These are phyloP conservation scores for Trichoderma sp. DNA, from an alignment of 2,329 filamentous ascomycete species.

Conservation along the genomic window DNA sequence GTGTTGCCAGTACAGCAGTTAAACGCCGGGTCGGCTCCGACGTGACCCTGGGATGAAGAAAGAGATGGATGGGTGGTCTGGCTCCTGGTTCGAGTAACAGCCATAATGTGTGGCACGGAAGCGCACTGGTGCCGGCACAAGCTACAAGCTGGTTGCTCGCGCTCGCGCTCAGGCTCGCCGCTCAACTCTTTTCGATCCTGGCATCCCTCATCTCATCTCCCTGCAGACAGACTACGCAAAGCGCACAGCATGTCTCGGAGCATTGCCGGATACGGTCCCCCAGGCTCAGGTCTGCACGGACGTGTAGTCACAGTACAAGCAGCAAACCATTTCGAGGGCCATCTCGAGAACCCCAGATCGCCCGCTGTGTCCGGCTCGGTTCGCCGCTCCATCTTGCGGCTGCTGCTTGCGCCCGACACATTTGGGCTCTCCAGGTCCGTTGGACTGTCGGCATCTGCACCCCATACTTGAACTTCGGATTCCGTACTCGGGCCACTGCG, in stretches of 20 bases:
- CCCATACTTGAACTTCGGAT: background rate
- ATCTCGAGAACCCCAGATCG: background rate
- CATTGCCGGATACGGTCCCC: slow-evolving; percentile 4
- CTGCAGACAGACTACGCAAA: background rate
- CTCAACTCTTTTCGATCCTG: background rate
- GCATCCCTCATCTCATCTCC: background rate
- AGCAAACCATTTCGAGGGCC: background rate
- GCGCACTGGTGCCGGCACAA: background rate
- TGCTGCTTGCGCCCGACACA: background rate
- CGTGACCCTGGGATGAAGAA: background rate
- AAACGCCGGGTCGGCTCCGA: slow-evolving; percentile 22
- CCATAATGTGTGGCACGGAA: background rate
- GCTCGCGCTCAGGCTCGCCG: background rate
- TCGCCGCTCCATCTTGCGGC: slow-evolving; percentile 13
- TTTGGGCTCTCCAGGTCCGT: background rate
- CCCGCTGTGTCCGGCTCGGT: slow-evolving; percentile 18
- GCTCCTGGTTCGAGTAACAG: slow-evolving; percentile 9
- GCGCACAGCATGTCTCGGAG: background rate
- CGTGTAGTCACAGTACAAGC: background rate
- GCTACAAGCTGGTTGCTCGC: background rate
- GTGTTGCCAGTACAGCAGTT: background rate
- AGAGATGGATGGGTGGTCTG: slow-evolving; percentile 6
- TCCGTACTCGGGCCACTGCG: background rate
- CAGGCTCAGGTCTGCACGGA: background rate
- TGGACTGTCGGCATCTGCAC: slow-evolving; percentile 8